These are phyloP conservation scores for Blastocystis sp. DNA, from an alignment of 352 stramenopile genomes.

Conservation along the genomic window DNA sequence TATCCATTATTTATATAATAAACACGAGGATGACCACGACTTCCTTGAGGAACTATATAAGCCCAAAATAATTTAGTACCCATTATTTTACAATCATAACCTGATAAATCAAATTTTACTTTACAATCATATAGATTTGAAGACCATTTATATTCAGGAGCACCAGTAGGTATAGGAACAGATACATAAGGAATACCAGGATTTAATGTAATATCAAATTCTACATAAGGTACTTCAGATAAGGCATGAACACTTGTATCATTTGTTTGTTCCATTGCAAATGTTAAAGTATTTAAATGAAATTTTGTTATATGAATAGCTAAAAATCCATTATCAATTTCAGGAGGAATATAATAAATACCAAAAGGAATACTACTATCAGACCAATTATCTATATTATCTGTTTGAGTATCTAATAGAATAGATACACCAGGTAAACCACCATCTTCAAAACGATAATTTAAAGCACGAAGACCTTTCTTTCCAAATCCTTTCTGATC, in stretches of 20 bases:
- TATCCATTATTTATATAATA: no score
- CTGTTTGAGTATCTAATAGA: conserved; percentile 1
- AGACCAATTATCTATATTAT: conserved; percentile 3
- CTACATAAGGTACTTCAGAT: conserved; percentile 5
- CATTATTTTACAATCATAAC: conserved; percentile 3
- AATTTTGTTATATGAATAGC: conserved; percentile 7
- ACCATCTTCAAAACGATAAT: conserved; percentile 10
- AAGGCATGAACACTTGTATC: conserved; percentile 27
- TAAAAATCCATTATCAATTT: conserved; percentile 14
- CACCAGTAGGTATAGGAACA: background rate
- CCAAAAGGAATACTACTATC: conserved; percentile 15
- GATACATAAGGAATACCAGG: conserved; percentile 14
- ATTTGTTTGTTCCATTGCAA: conserved; percentile 6
- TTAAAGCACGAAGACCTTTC: conserved; percentile 3
- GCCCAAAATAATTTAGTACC: conserved; percentile 15
- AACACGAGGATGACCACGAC: conserved; percentile 27
- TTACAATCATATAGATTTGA: conserved; percentile 21
- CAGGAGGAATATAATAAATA: background rate
- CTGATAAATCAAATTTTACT: conserved; percentile 5
- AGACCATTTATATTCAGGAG: conserved; percentile 1
- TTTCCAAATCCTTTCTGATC: conserved; percentile 10
- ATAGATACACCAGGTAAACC: background rate
- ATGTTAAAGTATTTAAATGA: background rate
- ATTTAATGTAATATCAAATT: conserved; percentile 7
- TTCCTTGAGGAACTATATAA: conserved; percentile 16